Base-by-base conservation (phyloP, 2,329 filamentous ascomycete genomes). In the Aspergillus glaucus region DNA sequence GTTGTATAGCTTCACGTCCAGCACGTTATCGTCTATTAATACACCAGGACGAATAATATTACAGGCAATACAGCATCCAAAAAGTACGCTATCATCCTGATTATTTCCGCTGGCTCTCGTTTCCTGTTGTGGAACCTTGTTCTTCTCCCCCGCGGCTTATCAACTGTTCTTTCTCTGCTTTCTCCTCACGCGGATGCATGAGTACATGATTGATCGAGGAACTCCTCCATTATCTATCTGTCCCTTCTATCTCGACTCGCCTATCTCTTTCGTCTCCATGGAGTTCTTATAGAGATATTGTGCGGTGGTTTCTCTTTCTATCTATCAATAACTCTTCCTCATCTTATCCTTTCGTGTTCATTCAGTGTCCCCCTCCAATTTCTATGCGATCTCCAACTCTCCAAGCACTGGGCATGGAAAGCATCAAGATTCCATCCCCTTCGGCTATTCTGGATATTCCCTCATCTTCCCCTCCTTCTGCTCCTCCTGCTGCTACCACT, bases 341-440 rank as follows among this genome's bases (percentile, higher is more conserved):
- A 12, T 28, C 26, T 15, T n/a, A 15, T 39, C 7, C 36, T 42
- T 19, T 42, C 22, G 22, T 17, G 7, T 19, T 15, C 39, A 7
- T 6, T 42, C 39, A 6, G n/a, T 24, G 22, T 41, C 6, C 17
- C 22, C 17, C 6, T 15, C 15, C 10, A 17, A 40, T 40, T 19
- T 14, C 10, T 42, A 22, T 42, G n/a, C 19, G 22, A 42, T 42
- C 19, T 42, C 22, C 14, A 17, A 37, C 19, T 22, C 19, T 42
- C 40, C 40, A 52, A 30, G 40, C 26, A 32, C 50, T 48, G 45
- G 66, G 64, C 63, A 79, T 79, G 76, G 81, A 82, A 70, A 75
- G 74, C 55, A 79, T 82, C 67, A 77, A 74, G 62, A 81, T 82
- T 55, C 79, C 80, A 52, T 80, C 79, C 45, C 79, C 80, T 47